phyloP scores from a whole-genome alignment of 306 rosid genomes.

The Prunus padus region DNA sequence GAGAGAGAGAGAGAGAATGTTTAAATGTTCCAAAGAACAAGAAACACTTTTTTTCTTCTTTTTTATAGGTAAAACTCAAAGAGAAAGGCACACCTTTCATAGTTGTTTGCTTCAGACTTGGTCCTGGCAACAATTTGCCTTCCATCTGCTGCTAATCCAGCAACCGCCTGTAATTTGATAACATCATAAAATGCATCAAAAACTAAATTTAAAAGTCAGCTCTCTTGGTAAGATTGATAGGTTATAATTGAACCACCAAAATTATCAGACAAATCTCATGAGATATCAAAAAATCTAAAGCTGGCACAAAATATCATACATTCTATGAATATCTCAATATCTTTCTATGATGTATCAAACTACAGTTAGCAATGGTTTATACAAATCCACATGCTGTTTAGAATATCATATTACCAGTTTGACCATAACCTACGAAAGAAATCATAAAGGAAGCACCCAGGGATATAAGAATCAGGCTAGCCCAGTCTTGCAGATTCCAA shows the following conservation, averaged over 20 bases:
- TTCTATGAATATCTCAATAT: neutral
- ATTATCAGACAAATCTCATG: neutral
- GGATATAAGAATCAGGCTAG: neutral
- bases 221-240: neutral
- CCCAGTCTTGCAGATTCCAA: neutral
- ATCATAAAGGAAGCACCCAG: neutral
- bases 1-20: slow-evolving; percentile 1
- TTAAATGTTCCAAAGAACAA: slow-evolving; percentile 18
- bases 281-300: neutral
- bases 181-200: slow-evolving; percentile 4
- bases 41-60: neutral
- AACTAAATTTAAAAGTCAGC: neutral
- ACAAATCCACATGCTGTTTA: neutral
- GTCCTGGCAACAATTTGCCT: slow-evolving; percentile 64
- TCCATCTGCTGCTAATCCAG: slow-evolving; percentile 65
- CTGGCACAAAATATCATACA: neutral
- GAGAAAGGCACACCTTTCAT: slow-evolving; percentile 59
- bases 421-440: neutral
- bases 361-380: neutral
- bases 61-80: neutral
- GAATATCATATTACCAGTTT: neutral
- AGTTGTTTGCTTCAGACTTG: slow-evolving; percentile 84
- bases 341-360: neutral
- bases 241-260: neutral
- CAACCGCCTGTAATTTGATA: slow-evolving; percentile 69